These are phyloP conservation scores for Aspergillus clavatus DNA, from an alignment of 2,329 filamentous ascomycete species.

Conservation along the genomic window DNA sequence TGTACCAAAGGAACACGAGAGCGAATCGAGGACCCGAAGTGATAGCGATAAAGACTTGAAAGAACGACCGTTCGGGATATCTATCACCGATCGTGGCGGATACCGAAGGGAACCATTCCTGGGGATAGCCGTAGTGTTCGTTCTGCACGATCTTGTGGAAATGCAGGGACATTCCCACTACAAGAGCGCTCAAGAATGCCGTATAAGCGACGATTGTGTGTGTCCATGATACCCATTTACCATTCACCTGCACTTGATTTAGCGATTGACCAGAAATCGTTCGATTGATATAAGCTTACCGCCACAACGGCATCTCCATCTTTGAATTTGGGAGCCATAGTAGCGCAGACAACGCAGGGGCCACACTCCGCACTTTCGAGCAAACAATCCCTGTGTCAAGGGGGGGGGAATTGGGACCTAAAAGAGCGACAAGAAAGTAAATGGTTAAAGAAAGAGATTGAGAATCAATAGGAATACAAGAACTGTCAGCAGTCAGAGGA, in stretches of 20 bases:
- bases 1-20: slow-evolving; percentile 86
- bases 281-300: slow-evolving; percentile 39
- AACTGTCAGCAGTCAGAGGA: slow-evolving; percentile 12
- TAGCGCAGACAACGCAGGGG: slow-evolving; percentile 23
- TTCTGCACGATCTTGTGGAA: slow-evolving; percentile 98
- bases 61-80: slow-evolving; percentile 93
- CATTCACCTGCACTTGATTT: slow-evolving; percentile 58
- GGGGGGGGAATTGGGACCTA: slow-evolving; percentile 15
- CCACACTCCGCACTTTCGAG: slow-evolving; percentile 11
- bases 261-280: slow-evolving; percentile 21
- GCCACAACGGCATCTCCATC: slow-evolving; percentile 59
- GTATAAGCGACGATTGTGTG: slow-evolving; percentile 79
- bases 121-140: slow-evolving; percentile 87
- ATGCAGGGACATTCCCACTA: slow-evolving; percentile 76
- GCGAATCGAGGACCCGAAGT: slow-evolving; percentile 91
- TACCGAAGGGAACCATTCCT: slow-evolving; percentile 96
- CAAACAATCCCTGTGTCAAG: slow-evolving; percentile 10
- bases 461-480: slow-evolving; percentile 13
- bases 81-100: slow-evolving; percentile 96
- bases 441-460: slow-evolving; percentile 12
- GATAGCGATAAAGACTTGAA: slow-evolving; percentile 95
- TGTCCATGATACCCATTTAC: slow-evolving; percentile 82
- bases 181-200: slow-evolving; percentile 79
- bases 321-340: slow-evolving; percentile 58
- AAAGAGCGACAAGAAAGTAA: slow-evolving; percentile 17